A percentile compares a stretch with the other conserved stretches of the same genome.
These are phyloP conservation scores for Effrenium voratum DNA, from an alignment of 73 alveolate species.

Conservation along the genomic window DNA sequence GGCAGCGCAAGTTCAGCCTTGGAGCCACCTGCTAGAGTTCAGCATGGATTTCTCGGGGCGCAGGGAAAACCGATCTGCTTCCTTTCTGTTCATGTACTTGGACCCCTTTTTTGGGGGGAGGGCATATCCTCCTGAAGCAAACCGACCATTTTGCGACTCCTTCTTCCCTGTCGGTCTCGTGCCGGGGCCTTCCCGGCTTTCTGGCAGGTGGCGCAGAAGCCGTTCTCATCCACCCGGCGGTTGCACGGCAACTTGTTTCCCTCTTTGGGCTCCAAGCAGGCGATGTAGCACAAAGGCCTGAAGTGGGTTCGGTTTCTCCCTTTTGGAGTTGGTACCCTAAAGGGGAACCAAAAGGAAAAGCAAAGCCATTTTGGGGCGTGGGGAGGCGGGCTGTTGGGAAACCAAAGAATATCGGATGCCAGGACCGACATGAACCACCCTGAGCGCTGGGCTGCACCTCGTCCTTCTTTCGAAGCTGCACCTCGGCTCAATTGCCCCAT, in stretches of 20 bases:
- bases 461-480: slow-evolving; percentile 70
- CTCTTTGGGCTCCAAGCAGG: slow-evolving; percentile 62
- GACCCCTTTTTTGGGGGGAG: too few species aligned
- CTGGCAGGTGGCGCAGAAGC: slow-evolving; percentile 80
- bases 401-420: background rate
- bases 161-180: too few species aligned
- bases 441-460: slow-evolving; percentile 55
- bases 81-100: too few species aligned
- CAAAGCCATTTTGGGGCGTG: background rate
- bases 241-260: slow-evolving; percentile 77
- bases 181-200: slow-evolving; percentile 53
- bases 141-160: too few species aligned
- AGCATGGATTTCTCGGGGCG: too few species aligned
- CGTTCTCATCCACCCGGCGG: slow-evolving; percentile 82
- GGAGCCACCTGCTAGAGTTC: too few species aligned
- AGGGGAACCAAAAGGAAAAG: background rate
- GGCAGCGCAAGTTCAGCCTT: slow-evolving; percentile 81
- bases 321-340: background rate
- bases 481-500: background rate
- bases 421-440: background rate
- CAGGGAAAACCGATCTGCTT: too few species aligned
- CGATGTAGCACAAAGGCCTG: slow-evolving; percentile 55
- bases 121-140: too few species aligned
- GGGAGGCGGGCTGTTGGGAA: background rate
- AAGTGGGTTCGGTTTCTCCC: background rate